These are phyloP conservation scores for Russula lepida DNA, from an alignment of 768 basidiomycete species.

Conservation along the genomic window DNA sequence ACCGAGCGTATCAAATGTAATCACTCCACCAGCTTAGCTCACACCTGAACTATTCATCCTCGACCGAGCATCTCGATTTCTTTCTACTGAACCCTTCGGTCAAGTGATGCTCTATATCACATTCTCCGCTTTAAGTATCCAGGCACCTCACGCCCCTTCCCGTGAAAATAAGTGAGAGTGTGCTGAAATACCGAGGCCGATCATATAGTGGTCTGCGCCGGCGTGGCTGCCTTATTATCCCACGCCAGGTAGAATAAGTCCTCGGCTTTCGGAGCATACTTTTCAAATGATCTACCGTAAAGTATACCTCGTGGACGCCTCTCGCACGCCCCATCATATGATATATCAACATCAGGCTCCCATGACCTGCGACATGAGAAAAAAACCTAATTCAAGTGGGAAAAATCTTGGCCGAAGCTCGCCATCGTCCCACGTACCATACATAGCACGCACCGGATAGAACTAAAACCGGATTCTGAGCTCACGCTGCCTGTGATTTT, in stretches of 20 bases:
- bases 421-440: background rate
- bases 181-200: slow-evolving; percentile 2
- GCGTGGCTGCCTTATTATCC: background rate
- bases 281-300: background rate
- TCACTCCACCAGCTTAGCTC: background rate
- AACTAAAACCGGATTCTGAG: no score
- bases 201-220: background rate
- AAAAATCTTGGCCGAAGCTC: background rate
- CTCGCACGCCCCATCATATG: background rate
- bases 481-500: background rate
- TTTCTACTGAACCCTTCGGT: background rate
- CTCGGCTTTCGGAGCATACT: slow-evolving; percentile 5
- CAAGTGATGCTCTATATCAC: background rate
- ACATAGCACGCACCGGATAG: no score
- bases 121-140: background rate
- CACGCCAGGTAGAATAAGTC: background rate
- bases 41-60: background rate
- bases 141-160: background rate
- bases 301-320: background rate
- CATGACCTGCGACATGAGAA: background rate
- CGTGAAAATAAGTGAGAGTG: background rate
- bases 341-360: background rate
- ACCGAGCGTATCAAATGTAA: background rate
- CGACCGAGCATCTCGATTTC: background rate
- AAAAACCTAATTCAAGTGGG: background rate